Evolutionary conservation across 352 stramenopile genomes (phyloP), one percentile per base, ranked within the genome.

Genomic region (Globisporangium acanthophoron): DNA sequence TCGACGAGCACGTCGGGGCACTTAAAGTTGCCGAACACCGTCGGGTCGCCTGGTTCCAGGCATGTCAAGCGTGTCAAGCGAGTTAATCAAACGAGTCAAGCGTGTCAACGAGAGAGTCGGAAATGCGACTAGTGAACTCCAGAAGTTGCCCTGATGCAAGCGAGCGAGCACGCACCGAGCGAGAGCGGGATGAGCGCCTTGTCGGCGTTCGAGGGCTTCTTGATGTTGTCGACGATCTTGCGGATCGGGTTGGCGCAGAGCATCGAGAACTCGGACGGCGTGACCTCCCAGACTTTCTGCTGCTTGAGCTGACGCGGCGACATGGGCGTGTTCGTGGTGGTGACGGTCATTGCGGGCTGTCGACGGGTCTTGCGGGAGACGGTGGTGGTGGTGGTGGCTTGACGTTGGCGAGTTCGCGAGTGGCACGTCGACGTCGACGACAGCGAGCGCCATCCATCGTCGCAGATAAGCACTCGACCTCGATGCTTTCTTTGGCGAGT

Each of bases 191-290:
- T 98, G 54, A 96, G 76, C 48, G 85, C 66, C 70, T 98, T 98
- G 41, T 86, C 77, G 54, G 90, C 74, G 52, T 87, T 88, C 53
- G 86, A 65, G 15, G 83, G 85, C 44, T 90, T 94, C 72, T 97
- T 90, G 71, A 99, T 96, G 62, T 88, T 91, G 78, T 98, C 93
- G 18, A 98, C 90, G 62, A 98, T 97, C 48, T 94, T 92, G 40
- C 94, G 84, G 62, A 99, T 98, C 11, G 92, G 94, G 75, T 98
- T 98, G 24, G 75, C 59, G 53, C 71, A 87, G 27, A 78, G 65
- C 55, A 73, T 74, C n/a, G 80, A 85, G 45, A 90, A 83, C 46
- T 86, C 74, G 54, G 80, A 90, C 54, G 80, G 67, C 59, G 74
- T 69, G 44, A 90, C 75, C 48, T 84, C 80, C 80, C 80, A 90